These are phyloP conservation scores for Hemileccinum impolitum DNA, from an alignment of 768 basidiomycete genomes.

Conservation along the genomic window DNA sequence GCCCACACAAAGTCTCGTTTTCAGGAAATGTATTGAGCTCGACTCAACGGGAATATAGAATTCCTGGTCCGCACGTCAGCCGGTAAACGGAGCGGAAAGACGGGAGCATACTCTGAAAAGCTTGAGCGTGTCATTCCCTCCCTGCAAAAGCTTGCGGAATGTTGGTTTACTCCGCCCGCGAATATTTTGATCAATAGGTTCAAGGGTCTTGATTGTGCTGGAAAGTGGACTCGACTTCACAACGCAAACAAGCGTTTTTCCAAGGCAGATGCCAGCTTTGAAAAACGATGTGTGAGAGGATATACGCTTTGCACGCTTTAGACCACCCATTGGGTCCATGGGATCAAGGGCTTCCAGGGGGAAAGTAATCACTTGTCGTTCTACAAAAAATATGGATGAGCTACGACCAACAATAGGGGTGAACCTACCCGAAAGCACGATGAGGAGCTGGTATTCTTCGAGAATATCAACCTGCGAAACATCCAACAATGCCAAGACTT, in stretches of 20 bases:
- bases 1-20: conserved; percentile 95
- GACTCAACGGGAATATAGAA: conserved; percentile 99
- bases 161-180: conserved; percentile 81
- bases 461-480: conserved; percentile 95
- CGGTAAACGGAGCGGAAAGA: not conserved
- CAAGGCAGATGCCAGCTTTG: conserved; percentile 92
- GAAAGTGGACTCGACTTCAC: conserved; percentile 94
- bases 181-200: conserved; percentile 88
- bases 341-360: conserved; percentile 90
- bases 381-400: conserved; percentile 38
- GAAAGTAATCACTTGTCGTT: conserved; percentile 95
- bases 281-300: conserved; percentile 97
- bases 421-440: conserved; percentile 90
- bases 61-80: conserved; percentile 51
- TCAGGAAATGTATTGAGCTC: conserved; percentile 93
- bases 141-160: conserved; percentile 92
- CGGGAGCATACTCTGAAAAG: conserved; percentile 68
- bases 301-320: conserved; percentile 93
- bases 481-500: conserved; percentile 84
- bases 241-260: conserved; percentile 89
- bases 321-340: conserved; percentile 82
- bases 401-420: not conserved
- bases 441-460: conserved; percentile 91
- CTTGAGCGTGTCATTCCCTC: conserved; percentile 90
- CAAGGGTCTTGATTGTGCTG: conserved; percentile 95